A percentile compares a stretch with the other conserved stretches of the same genome.
These are phyloP conservation scores for Penicillium dipodomyicola DNA, from an alignment of 495 filamentous ascomycete genomes.

Conservation along the genomic window DNA sequence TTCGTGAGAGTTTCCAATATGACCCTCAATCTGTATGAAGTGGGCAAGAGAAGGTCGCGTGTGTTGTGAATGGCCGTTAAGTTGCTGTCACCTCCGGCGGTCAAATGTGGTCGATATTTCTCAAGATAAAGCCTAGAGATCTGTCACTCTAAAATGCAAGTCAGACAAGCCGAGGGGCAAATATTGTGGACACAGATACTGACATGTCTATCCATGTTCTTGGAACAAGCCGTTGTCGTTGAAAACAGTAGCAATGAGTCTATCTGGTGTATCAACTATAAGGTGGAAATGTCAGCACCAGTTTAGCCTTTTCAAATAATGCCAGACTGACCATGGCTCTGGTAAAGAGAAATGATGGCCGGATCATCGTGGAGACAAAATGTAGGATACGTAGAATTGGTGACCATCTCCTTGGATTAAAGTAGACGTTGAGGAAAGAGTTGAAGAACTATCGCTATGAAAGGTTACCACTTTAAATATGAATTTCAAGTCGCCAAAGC, in stretches of 20 bases:
- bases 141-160: neutral
- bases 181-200: neutral
- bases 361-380: conserved; percentile 2
- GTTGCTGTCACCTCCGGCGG: conserved; percentile 1
- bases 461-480: neutral
- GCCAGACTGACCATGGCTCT: neutral
- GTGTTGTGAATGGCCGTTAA: conserved; percentile 2
- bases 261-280: neutral
- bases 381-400: neutral
- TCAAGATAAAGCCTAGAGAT: neutral
- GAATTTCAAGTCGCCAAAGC: neutral
- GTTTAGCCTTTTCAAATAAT: neutral
- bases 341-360: conserved; percentile 1
- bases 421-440: neutral
- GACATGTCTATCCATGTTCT: conserved; percentile 1
- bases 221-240: neutral
- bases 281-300: neutral
- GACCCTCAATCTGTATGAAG: conserved; percentile 4
- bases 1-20: conserved; percentile 13
- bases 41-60: conserved; percentile 1
- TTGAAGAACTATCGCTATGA: neutral
- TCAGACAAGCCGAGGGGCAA: neutral
- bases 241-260: neutral
- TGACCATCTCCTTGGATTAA: neutral
- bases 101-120: neutral